Percentiles rank a stretch among this genome's conserved stretches.
These are phyloP conservation scores for Hypoxylon sp. DNA, from an alignment of 2,329 filamentous ascomycete genomes.

Conservation along the genomic window DNA sequence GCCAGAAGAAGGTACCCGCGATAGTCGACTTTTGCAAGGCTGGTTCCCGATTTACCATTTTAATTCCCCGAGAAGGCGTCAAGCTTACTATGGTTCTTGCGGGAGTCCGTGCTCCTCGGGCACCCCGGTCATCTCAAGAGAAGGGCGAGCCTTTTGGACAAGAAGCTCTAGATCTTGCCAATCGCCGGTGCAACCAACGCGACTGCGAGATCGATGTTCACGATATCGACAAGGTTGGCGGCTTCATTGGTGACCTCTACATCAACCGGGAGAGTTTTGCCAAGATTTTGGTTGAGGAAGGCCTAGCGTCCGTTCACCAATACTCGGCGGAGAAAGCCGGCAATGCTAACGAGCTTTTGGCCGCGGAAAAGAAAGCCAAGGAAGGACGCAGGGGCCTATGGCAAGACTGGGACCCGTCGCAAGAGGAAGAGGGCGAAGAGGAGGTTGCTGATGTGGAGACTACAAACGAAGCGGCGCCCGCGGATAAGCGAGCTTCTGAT, in stretches of 20 bases:
- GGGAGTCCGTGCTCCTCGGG: slow-evolving; percentile 88
- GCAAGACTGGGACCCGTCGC: slow-evolving; percentile 92
- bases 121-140: slow-evolving; percentile 79
- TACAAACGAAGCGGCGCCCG: slow-evolving; percentile 60
- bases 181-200: slow-evolving; percentile 87
- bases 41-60: slow-evolving; percentile 90
- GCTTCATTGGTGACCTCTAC: slow-evolving; percentile 94
- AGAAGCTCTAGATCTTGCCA: slow-evolving; percentile 92
- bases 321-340: slow-evolving; percentile 97
- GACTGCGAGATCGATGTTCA: slow-evolving; percentile 97
- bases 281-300: slow-evolving; percentile 92
- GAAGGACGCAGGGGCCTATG: slow-evolving; percentile 87
- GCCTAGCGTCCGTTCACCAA: slow-evolving; percentile 87
- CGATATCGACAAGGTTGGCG: slow-evolving; percentile 94
- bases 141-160: slow-evolving; percentile 92
- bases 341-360: slow-evolving; percentile 85
- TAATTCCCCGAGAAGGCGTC: slow-evolving; percentile 90
- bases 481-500: slow-evolving; percentile 75
- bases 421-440: slow-evolving; percentile 73
- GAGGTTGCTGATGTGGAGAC: slow-evolving; percentile 60
- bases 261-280: slow-evolving; percentile 96
- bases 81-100: slow-evolving; percentile 96
- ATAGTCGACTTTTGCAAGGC: slow-evolving; percentile 98
- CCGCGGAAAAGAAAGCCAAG: slow-evolving; percentile 89
- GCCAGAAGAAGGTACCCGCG: slow-evolving; percentile 91